A percentile compares a stretch with the other conserved stretches of the same genome.
Conservation (phyloP, 2,329 filamentous ascomycete species). For the Ophiostoma triangulosporum region DNA sequence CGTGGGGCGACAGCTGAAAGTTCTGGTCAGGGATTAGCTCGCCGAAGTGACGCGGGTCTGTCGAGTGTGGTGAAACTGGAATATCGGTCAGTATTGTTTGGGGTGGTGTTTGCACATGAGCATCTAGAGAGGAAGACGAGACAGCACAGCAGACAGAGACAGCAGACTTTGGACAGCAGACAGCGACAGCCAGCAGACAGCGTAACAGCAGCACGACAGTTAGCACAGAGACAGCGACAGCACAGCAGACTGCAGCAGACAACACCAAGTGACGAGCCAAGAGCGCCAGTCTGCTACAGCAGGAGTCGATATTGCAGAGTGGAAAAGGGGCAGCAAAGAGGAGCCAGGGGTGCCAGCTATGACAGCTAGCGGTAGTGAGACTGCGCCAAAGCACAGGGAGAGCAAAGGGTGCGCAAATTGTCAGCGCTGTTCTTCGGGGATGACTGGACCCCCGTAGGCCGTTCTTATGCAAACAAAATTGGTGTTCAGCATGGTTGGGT, state of each 20-base stretch:
- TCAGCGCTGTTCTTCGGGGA: background rate
- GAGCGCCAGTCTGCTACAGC: background rate
- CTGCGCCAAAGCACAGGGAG: too few species aligned
- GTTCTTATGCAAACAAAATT: background rate
- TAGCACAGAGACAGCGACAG: background rate
- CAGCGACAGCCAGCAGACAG: background rate
- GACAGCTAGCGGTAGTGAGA: too few species aligned
- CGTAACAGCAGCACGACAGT: background rate
- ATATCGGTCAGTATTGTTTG: conserved; percentile 3
- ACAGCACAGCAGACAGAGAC: background rate
- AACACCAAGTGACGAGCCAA: background rate
- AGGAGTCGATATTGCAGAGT: background rate
- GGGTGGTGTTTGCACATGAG: too few species aligned
- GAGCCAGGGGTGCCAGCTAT: too few species aligned
- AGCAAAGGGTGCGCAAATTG: background rate
- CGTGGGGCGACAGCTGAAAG: conserved; percentile 1
- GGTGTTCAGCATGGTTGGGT: background rate
- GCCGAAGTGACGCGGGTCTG: background rate
- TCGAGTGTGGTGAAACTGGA: background rate
- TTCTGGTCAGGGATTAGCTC: background rate
- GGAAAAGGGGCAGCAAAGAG: background rate
- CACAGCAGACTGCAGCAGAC: background rate
- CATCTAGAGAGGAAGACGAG: too few species aligned
- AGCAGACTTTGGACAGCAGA: background rate
- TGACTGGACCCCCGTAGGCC: background rate